Evolutionary conservation across 75 land plant genomes (phyloP), one percentile per base, ranked within the genome.

Genomic region (Sequoiadendron giganteum): DNA sequence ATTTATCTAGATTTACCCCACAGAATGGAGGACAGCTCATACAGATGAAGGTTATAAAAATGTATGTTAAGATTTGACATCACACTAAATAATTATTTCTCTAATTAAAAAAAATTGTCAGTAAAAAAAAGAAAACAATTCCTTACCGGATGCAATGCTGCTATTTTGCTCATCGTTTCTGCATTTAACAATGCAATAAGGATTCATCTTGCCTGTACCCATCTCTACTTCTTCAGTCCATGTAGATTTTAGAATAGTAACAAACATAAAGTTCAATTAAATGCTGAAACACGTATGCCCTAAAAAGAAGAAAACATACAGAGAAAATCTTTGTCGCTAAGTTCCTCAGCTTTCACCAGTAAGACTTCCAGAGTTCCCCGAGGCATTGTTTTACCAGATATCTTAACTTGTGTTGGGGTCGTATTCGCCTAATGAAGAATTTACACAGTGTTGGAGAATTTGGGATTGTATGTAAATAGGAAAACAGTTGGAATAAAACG

Each of bases 151-250:
- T 81, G 93, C 93, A 83, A 90, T 85, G 84, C 92, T 94, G 91
- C 96, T 95, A 86, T 88, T 95, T 87, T 93, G 88, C 86, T 91
- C 92, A 85, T 94, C 93, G 77, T 88, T 88, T 18, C 94, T 90
- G 89, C 91, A 92, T 70, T 78, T 90, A 49, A 95, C 73, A 30
- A 92, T 86, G 0, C 68, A 93, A 88, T 95, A 95, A 5, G 97
- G 93, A 78, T 94, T 95, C 91, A 91, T 91, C 2, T 93, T 90
- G 49, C 76, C 97, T 95, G 92, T 43, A 16, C 48, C 30, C 85
- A 76, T 5, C 42, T 28, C 10, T 13, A 40, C 21, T 78, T 28
- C 10, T 10, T 76, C 79, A 76, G 18, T 16, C 78, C 34, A 75
- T 75, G 3, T 36, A 75, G 18, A 36, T 34, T 11, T 32, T 14